These are phyloP conservation scores for Exophiala aquamarina DNA, from an alignment of 2,329 filamentous ascomycete species.

Conservation along the genomic window DNA sequence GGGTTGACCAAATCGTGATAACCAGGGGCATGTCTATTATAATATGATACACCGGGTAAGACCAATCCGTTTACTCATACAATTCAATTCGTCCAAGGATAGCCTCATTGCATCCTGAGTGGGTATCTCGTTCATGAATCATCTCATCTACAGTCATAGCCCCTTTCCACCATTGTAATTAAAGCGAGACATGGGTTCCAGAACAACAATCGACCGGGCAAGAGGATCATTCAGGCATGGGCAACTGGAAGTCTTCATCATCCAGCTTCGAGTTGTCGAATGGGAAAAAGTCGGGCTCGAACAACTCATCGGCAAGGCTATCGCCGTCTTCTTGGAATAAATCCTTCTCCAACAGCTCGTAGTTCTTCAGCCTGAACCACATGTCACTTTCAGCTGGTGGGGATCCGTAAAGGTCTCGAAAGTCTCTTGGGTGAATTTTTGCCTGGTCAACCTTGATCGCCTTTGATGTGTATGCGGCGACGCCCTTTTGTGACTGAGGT, in stretches of 20 bases:
- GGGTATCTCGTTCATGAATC: constrained; percentile 24
- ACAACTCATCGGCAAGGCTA: constrained; percentile 30
- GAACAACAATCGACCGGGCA: no score
- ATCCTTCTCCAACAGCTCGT: constrained; percentile 38
- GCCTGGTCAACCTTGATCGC: constrained; percentile 25
- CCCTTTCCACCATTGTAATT: no score
- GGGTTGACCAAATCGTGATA: no score
- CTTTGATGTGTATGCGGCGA: constrained; percentile 33
- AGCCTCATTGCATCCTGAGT: constrained; percentile 3
- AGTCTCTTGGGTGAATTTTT: constrained; percentile 41
- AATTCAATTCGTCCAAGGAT: not conserved
- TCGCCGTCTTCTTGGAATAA: constrained; percentile 27
- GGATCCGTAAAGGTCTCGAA: constrained; percentile 43
- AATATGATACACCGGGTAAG: no score
- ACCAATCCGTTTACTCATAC: not conserved
- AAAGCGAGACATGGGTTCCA: no score
- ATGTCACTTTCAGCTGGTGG: constrained; percentile 44
- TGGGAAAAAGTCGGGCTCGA: constrained; percentile 24
- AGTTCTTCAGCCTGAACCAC: constrained; percentile 42
- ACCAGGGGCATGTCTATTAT: no score
- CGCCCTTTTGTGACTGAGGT: constrained; percentile 6
- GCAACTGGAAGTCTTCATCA: constrained; percentile 27
- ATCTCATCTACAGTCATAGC: no score
- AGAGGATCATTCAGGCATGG: constrained; percentile 20
- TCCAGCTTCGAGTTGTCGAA: constrained; percentile 30